Evolutionary conservation across 1,139 yeast genomes (phyloP).

Genomic region (Candida tunisiensis): DNA sequence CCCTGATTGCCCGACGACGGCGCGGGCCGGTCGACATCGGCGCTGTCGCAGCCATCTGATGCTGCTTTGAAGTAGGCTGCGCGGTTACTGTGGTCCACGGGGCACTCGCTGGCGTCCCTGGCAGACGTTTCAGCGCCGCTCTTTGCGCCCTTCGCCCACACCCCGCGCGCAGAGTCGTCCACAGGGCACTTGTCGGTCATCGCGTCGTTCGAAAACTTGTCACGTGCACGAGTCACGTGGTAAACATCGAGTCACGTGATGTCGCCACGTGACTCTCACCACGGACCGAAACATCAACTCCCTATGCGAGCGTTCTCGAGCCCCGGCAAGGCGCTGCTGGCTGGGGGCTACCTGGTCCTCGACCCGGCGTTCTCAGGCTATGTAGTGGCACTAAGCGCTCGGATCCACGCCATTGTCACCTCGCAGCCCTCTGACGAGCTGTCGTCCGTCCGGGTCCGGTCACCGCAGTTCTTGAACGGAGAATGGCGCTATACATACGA

Average conservation of each 20-base stretch:
- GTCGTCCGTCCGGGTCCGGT: slow-evolving; percentile 23
- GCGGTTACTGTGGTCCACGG: slow-evolving; percentile 49
- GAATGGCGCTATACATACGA: slow-evolving; percentile 40
- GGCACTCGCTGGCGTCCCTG: slow-evolving; percentile 29
- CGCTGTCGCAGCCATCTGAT: slow-evolving; percentile 12
- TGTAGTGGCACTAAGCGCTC: slow-evolving; percentile 74
- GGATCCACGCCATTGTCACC: slow-evolving; percentile 65
- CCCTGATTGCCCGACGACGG: slow-evolving; percentile 5
- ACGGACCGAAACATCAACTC: too few relatives aligned
- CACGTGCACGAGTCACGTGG: neutral
- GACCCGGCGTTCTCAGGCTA: slow-evolving; percentile 62
- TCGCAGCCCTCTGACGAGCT: slow-evolving; percentile 2
- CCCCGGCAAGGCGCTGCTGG: slow-evolving; percentile 87
- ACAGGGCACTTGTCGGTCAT: slow-evolving; percentile 15
- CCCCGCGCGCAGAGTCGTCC: slow-evolving; percentile 13
- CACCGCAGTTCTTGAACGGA: slow-evolving; percentile 69
- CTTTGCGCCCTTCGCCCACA: slow-evolving; percentile 4
- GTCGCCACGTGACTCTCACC: too few relatives aligned
- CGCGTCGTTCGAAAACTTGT: neutral
- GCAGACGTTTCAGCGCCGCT: slow-evolving; percentile 3
- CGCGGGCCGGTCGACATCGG: slow-evolving; percentile 14
- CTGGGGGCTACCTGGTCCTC: slow-evolving; percentile 87
- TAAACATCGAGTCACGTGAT: too few relatives aligned
- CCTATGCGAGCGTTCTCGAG: slow-evolving; percentile 42
- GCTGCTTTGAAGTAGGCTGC: slow-evolving; percentile 3